phyloP scores from a whole-genome alignment of 1,139 yeast genomes.

The Blastobotrys persicus region DNA sequence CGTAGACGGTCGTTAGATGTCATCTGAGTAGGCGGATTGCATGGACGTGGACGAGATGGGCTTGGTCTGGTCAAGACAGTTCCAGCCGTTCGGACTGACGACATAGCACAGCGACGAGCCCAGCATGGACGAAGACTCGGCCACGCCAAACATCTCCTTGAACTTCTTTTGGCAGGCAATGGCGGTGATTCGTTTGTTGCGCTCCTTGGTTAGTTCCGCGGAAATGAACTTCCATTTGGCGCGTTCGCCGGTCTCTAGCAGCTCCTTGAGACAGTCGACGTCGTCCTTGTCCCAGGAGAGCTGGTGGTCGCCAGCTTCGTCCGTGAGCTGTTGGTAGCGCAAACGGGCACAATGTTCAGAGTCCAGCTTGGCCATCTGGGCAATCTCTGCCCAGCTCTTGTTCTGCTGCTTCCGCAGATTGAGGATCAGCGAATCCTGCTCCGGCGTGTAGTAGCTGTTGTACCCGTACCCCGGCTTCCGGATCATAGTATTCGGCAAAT shows the following conservation, averaged over 20 bases:
- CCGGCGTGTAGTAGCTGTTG: slow-evolving; percentile 6
- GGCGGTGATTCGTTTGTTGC: slow-evolving; percentile 40
- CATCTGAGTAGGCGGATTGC: slow-evolving; percentile 6
- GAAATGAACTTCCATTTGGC: slow-evolving; percentile 46
- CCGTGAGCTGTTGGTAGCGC: slow-evolving; percentile 8
- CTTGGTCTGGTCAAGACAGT: slow-evolving; percentile 25
- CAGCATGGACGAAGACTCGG: slow-evolving; percentile 39
- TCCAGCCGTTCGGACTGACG: slow-evolving; percentile 43
- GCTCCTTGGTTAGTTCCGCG: slow-evolving; percentile 32
- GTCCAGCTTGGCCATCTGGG: slow-evolving; percentile 14
- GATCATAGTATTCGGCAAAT: background rate
- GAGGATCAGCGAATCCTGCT: slow-evolving; percentile 9
- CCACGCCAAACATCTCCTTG: slow-evolving; percentile 43
- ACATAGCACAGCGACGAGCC: slow-evolving; percentile 43
- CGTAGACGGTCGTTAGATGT: background rate
- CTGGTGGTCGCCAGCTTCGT: background rate
- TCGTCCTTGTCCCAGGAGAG: slow-evolving; percentile 39
- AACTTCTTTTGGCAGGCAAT: slow-evolving; percentile 44
- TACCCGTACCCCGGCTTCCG: slow-evolving; percentile 5
- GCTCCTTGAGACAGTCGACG: slow-evolving; percentile 35
- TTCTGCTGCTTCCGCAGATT: slow-evolving; percentile 22
- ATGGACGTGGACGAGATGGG: background rate
- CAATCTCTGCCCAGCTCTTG: slow-evolving; percentile 26
- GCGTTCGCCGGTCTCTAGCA: slow-evolving; percentile 41
- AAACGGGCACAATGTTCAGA: slow-evolving; percentile 7